Evolutionary conservation across 441 rosid genomes (phyloP).

Genomic region (Brassica balearica): DNA sequence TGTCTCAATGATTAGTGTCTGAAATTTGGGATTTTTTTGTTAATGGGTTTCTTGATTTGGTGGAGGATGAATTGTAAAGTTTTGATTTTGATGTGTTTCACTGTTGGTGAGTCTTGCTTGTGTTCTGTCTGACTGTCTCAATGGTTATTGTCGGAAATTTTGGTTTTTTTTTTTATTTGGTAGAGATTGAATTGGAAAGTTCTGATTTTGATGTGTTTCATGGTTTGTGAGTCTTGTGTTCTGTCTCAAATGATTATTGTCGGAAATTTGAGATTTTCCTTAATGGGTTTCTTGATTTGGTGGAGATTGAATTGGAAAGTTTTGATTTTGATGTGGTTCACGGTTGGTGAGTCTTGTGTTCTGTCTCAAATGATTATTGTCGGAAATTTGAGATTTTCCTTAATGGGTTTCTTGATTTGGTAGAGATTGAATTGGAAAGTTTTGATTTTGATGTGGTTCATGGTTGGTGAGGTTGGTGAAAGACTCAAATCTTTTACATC

Average conservation of each 20-base stretch:
- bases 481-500: conserved; percentile 5
- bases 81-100: neutral
- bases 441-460: neutral
- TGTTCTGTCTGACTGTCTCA: too few relatives aligned
- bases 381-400: neutral
- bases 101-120: neutral
- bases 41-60: neutral
- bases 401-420: conserved; percentile 13
- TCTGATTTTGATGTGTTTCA: neutral
- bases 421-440: neutral
- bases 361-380: neutral
- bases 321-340: neutral
- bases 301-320: neutral
- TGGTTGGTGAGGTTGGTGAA: neutral
- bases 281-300: neutral
- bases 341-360: neutral
- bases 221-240: neutral
- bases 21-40: neutral
- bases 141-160: too few relatives aligned
- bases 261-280: neutral
- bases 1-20: neutral
- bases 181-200: neutral
- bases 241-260: too few relatives aligned
- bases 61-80: neutral
- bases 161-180: neutral